phyloP scores from a whole-genome alignment of 305 asterid species.

The Fraxinus sp. region DNA sequence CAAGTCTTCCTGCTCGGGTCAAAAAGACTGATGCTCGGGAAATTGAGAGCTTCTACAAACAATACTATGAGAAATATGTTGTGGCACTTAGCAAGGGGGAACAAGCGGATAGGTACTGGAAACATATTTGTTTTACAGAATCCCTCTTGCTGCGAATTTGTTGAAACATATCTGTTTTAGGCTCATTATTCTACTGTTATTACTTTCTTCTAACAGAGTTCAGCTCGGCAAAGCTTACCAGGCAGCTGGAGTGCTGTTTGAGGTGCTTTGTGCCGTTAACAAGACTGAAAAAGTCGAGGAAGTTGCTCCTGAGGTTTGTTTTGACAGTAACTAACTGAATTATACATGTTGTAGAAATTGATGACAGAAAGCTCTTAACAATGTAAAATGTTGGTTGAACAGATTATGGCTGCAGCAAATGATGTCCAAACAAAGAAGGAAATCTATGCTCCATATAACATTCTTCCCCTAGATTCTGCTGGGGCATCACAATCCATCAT shows the following conservation, averaged over 20 bases:
- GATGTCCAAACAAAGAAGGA: conserved; percentile 51
- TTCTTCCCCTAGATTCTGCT: conserved; percentile 95
- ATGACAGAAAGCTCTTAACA: conserved; percentile 22
- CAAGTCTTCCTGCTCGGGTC: conserved; percentile 81
- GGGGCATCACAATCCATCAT: conserved; percentile 91
- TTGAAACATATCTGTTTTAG: conserved; percentile 17
- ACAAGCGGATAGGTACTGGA: conserved; percentile 80
- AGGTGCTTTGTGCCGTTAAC: conserved; percentile 85
- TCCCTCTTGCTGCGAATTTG: conserved; percentile 10
- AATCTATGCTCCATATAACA: conserved; percentile 56
- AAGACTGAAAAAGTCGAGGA: conserved; percentile 76
- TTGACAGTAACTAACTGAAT: not conserved
- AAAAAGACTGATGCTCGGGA: conserved; percentile 98
- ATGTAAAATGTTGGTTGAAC: conserved; percentile 14
- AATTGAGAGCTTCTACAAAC: conserved; percentile 97
- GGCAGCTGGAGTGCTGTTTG: conserved; percentile 83
- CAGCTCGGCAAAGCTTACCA: conserved; percentile 89
- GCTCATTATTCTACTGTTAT: not conserved
- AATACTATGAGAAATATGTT: conserved; percentile 92
- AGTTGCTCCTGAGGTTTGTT: conserved; percentile 75
- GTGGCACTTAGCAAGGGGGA: conserved; percentile 93
- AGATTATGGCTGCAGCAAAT: conserved; percentile 53
- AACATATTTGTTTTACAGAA: conserved; percentile 5
- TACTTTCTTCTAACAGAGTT: conserved; percentile 47
- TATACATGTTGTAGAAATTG: conserved; percentile 7